phyloP scores from a whole-genome alignment of 768 basidiomycete genomes.

The Candolleomyces eurysporus region DNA sequence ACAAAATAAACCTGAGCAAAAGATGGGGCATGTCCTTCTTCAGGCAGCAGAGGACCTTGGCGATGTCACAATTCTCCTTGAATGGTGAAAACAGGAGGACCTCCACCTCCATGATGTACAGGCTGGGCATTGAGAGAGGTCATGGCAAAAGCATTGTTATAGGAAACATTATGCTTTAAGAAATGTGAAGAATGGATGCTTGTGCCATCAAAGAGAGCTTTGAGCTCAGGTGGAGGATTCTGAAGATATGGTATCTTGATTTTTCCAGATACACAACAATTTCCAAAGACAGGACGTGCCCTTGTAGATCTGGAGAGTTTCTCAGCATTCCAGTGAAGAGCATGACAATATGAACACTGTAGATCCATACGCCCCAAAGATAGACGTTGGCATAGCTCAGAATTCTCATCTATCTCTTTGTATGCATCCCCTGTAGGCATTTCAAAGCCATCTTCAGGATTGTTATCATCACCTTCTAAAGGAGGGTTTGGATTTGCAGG shows the following conservation, averaged over 20 bases:
- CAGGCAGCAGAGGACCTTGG: conserved; percentile 6
- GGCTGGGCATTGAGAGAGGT: conserved; percentile 5
- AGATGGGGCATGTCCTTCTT: background rate
- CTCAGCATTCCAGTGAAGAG: conserved; percentile 1
- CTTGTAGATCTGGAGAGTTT: background rate
- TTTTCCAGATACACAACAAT: background rate
- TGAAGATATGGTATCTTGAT: background rate
- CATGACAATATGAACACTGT: background rate
- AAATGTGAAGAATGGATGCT: background rate
- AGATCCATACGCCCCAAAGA: conserved; percentile 1
- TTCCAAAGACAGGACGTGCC: background rate
- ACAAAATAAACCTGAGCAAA: conserved; percentile 15
- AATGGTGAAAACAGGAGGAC: conserved; percentile 15
- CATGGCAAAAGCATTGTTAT: conserved; percentile 15
- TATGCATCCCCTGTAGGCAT: background rate
- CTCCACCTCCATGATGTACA: conserved; percentile 1
- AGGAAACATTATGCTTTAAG: background rate
- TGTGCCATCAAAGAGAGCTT: conserved; percentile 1
- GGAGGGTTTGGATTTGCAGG: background rate
- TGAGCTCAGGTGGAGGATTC: background rate
- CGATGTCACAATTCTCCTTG: conserved; percentile 12
- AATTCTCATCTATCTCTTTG: background rate
- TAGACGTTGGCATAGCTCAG: background rate
- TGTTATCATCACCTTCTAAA: background rate
- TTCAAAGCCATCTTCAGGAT: background rate